Conservation (phyloP, 2,329 filamentous ascomycete genomes). For the Bisporella sp. region DNA sequence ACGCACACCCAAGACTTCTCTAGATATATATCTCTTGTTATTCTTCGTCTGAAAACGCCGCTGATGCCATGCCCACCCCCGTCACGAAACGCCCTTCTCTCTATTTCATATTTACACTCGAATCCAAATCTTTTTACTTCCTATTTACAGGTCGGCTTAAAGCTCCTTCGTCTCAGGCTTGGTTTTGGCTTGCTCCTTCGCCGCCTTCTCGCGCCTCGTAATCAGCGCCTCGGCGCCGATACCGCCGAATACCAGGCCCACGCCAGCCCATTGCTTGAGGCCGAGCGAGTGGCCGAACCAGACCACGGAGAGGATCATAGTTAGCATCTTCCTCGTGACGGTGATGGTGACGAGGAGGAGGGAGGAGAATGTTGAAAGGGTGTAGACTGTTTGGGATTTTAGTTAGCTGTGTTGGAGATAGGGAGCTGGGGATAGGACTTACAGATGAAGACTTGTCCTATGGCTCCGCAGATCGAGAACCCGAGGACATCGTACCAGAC, state of each 20-base stretch:
- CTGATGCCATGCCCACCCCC: no score
- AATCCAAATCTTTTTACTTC: no score
- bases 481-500: constrained; percentile 85
- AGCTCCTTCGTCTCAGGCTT: constrained; percentile 19
- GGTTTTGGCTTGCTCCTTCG: constrained; percentile 48
- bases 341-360: constrained; percentile 92
- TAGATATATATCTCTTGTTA: no score
- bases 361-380: constrained; percentile 84
- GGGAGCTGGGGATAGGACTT: constrained; percentile 25
- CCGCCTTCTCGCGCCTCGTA: constrained; percentile 73
- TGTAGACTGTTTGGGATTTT: constrained; percentile 54
- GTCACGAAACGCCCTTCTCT: no score
- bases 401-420: background rate
- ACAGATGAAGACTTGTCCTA: constrained; percentile 96
- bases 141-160: background rate
- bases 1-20: no score
- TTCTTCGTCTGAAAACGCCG: no score
- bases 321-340: constrained; percentile 97
- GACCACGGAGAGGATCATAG: constrained; percentile 93
- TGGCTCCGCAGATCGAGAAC: constrained; percentile 82
- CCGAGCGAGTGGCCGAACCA: constrained; percentile 87
- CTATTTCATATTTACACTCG: no score
- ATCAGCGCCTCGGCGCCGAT: constrained; percentile 87
- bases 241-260: constrained; percentile 87
- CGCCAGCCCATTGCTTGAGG: constrained; percentile 88